Base-by-base conservation (phyloP, 2,329 filamentous ascomycete genomes). In the Diaporthe sp. region DNA sequence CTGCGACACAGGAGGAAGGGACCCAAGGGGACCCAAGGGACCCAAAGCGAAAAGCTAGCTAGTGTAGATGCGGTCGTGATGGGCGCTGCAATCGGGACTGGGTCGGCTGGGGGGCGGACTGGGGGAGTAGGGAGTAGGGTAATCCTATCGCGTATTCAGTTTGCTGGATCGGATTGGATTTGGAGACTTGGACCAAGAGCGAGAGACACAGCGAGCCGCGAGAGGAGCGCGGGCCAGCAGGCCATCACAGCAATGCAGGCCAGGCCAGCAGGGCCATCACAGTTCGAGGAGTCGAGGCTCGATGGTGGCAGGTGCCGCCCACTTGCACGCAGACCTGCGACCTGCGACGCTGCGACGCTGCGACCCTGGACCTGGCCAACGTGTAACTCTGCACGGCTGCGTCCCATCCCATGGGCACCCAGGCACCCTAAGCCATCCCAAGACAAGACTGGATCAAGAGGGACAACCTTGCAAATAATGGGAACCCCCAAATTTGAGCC, bases 101-200 rank as follows among this genome's bases (percentile, higher is more conserved):
- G 69, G 37, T 50, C 32, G 69, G 55, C 44, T 50, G 44, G 37
- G 55, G n/a, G n/a, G n/a, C n/a, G n/a, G n/a, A n/a, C n/a, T n/a
- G n/a, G n/a, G n/a, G n/a, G n/a, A n/a, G n/a, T n/a, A n/a, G n/a
- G 27, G 39, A 30, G 30, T 66, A 71, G 58, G 56, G 70, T 70
- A 73, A 70, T 75, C 56, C 32, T 47, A 73, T 75, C 42, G 69
- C 73, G 73, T 73, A 75, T 61, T 75, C 65, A 61, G 51, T 68
- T 68, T 53, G n/a, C 47, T 68, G 55, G 50, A 69, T 69, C 32
- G 51, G 72, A 8, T 44, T 19, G 19, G 17, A 19, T 44, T 47
- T 47, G 44, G 44, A 10, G 72, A 74, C 56, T n/a, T n/a, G 39
- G 59, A 74, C 69, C 51, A 50, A 61, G 44, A 63, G 69, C 69